Base-by-base conservation (phyloP, 805 yeast genomes). In the Wickerhamiella shivajii region DNA sequence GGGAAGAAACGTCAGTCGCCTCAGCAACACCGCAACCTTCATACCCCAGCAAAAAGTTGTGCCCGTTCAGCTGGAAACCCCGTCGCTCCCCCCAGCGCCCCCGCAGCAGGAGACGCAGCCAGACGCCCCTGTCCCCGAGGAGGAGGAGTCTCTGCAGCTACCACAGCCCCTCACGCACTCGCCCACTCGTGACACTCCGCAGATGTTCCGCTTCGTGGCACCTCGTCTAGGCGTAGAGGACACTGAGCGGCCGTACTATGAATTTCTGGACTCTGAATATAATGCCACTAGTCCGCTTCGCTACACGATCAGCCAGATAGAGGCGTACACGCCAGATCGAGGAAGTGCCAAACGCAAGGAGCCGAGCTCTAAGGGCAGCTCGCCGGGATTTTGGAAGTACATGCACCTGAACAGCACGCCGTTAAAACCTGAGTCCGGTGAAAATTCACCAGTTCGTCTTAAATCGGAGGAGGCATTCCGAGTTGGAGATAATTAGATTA, bases 321-420 rank as follows among this genome's bases (percentile, higher is more conserved):
- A 72, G 44, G 74, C 77, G 4, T 69, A 68, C 43, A 72, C 80
- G 0, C 78, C 78, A 2, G 78, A 71, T 40, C 51, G 78, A 24
- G 75, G 75, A 8, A 24, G 34, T 23, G 40, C 50, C 18, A 18
- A 14, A 4, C 14, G 23, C 18, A 15, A 13, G 8, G 21, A 29
- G 4, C 34, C 34, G 3, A 11, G 18, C n/a, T 11, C 8, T 11
- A 23, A 18, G 14, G 33, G 59, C 31, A 69, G 77, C 19, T 80
- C 93, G 1, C 97, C 97, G 1, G 95, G 61, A 12, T 69, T 85
- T 39, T 81, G 95, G 96, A 80, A 78, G 51, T 74, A 80, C 57
- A 81, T 85, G 49, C 94, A 84, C 47, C 74, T 85, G 31, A 58
- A 63, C 36, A 61, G 70, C 25, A 67, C 74, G 3, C 59, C 58